Evolutionary conservation across 2,329 filamentous ascomycete species (phyloP).

Genomic region (Botryotinia convoluta): DNA sequence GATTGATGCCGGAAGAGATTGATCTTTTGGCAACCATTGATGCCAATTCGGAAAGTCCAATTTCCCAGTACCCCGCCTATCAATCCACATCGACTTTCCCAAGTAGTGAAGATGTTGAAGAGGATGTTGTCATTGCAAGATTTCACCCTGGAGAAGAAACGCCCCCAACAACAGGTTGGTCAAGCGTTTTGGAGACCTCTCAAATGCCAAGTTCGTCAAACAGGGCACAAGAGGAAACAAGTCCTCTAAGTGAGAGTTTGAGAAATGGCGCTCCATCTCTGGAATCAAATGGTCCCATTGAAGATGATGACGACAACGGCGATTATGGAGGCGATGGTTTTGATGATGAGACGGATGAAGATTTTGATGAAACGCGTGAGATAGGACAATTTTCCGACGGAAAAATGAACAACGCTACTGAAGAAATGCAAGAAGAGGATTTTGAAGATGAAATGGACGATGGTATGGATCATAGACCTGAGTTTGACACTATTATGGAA

Average conservation of each 20-base stretch:
- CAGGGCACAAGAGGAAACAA: neutral
- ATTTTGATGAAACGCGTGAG: constrained; percentile 19
- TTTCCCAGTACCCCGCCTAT: constrained; percentile 29
- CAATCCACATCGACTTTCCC: constrained; percentile 26
- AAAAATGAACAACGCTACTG: neutral
- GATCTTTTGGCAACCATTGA: constrained; percentile 16
- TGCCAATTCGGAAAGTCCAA: constrained; percentile 9
- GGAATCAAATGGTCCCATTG: neutral
- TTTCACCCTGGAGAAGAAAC: constrained; percentile 33
- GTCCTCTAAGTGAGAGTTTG: neutral
- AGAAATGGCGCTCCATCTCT: neutral
- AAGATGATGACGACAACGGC: constrained; percentile 12
- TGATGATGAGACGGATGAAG: constrained; percentile 2
- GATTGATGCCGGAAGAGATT: constrained; percentile 19
- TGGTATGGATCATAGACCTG: constrained; percentile 40
- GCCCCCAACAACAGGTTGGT: constrained; percentile 31
- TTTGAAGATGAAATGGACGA: constrained; percentile 34
- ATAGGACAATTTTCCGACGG: neutral
- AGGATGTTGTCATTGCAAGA: constrained; percentile 33
- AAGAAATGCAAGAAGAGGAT: constrained; percentile 11
- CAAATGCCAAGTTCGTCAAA: constrained; percentile 3
- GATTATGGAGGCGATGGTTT: neutral
- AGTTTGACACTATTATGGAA: constrained; percentile 55
- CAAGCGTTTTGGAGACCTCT: constrained; percentile 30
- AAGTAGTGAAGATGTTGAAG: constrained; percentile 17